Evolutionary conservation across 2,329 filamentous ascomycete species (phyloP), one percentile per base, ranked within the genome.

Genomic region (Verticillium klebahnii): DNA sequence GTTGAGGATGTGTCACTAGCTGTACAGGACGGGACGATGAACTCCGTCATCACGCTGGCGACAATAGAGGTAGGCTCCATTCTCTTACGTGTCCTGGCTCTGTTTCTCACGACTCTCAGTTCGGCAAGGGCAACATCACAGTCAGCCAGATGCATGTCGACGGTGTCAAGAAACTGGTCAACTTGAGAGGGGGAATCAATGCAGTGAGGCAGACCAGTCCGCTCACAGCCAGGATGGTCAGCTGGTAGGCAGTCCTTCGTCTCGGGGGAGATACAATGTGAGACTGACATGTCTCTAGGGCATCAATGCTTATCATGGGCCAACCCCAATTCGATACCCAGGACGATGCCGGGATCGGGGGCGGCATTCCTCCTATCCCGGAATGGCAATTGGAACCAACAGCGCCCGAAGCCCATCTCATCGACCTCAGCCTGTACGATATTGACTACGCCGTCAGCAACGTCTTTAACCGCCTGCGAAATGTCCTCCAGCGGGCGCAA

Each of bases 21-120:
- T 0, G 69, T 82, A 2, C 79, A 83, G 61, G 82, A 85, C 60
- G 82, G 76, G 23, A 87, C 84, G 0, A 75, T 86, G 70, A 80
- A 86, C 63, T 80, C 83, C 0, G 81, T 86, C 8, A 78, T 86
- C 52, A 86, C 83, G 0, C 67, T 86, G 62, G 83, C 84, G 11
- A 80, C 83, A 1, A 86, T 86, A 56, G 83, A 86, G 68, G 83
- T 85, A 65, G 74, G 75, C 50, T 39, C 3, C 17, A 6, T 2
- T 3, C 2, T 45, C 29, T 29, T 5, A 29, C 29, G 5, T 29
- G 29, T 15, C 2, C 7, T 54, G 32, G 14, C 23, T 31, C 0
- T 3, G 1, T 2, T 11, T 4, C 25, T 36, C 9, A 40, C 15
- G 8, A 40, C 1, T 2, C 1, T 1, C 45, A 84, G 81, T 79